Base-by-base conservation (phyloP, 768 basidiomycete genomes). In the Boletus sensibilis region DNA sequence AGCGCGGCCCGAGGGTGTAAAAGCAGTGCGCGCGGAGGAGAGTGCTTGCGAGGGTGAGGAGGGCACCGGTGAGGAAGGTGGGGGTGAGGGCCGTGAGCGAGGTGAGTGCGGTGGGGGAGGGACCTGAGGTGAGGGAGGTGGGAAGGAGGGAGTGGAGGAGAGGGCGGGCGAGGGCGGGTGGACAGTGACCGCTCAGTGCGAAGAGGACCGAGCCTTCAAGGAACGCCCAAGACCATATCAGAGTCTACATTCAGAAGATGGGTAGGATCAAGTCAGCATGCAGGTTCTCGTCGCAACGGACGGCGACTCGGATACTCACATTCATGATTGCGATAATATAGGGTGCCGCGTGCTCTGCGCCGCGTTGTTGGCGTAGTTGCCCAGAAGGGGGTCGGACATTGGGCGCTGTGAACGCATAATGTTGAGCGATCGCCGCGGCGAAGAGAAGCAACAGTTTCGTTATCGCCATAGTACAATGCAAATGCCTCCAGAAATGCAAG, bases 1-100 rank as follows among this genome's bases (percentile, higher is more conserved):
- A 71, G 37, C 34, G 38, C 1, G 27, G 3, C 8, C 70, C 70
- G 43, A 72, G 66, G n/a, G 37, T 21, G 43, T 8, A 50, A 40
- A 35, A 68, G 44, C 66, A 67, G 38, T 51, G 20, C 0, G 34
- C 38, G 23, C 65, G 65, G 41, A 71, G 39, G 37, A 52, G 27
- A 12, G 38, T 8, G 3, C 63, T 56, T 0, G 45, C 0, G 33
- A 62, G 20, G 2, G 16, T 27, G 47, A 61, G 20, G 14, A 53
- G 0, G 7, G 29, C 39, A 16, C 65, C 60, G 0, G 37, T n/a
- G 34, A 62, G 41, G 20, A 60, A 62, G 42, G 43, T 35, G 2
- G 57, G 57, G 4, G 61, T 54, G 40, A 60, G 44, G 14, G 37
- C 33, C 20, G 49, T 64, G 64, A 53, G 51, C 27, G 27, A 29